Base-by-base conservation (phyloP, 2,329 filamentous ascomycete species). In the Shiraia bambusicola region DNA sequence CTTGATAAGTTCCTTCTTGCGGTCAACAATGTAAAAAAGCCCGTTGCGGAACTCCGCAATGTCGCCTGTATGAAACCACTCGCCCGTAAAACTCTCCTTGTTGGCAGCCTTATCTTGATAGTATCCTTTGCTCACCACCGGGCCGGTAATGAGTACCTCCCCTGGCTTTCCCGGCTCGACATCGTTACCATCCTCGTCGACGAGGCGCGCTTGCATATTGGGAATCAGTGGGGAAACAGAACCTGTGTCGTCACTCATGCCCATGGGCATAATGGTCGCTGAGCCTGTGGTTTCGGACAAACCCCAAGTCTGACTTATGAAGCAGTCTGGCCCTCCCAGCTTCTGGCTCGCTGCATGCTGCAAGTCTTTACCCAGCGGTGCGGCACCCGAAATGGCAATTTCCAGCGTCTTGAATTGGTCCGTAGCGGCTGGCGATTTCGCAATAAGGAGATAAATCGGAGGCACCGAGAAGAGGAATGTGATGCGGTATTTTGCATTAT, bases 401-500 rank as follows among this genome's bases (percentile, higher is more conserved):
- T 73, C 63, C 16, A 83, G 60, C 0, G 63, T 62, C 22, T 72
- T 71, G 45, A 84, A 79, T 30, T 83, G 79, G 38, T 81, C 75
- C 8, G 66, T 79, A 2, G 82, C 79, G 0, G 71, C 60, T 0
- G 78, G 73, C 24, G 69, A 72, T 60, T 83, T 83, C 6, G 79
- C 76, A 42, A 86, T 79, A 12, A 76, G 71, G 11, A 83, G 71
- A 52, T 73, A 82, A 40, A 85, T 79, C 1, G 81, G 80, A 7
- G 82, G 82, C 1, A 84, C 81, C 4, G 74, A 79, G 56, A 83
- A 77, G 58, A 83, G 76, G 36, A 61, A 67, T 0, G 78, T 82
- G 47, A 82, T 72, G 9, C 64, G 61, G 54, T 78, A 76, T 34
- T 71, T 69, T 29, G 71, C 71, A 52, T 70, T 72, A 61, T 81